Evolutionary conservation across 257 asterid genomes (phyloP), one percentile per base, ranked within the genome.

Genomic region (Handroanthus guayacan): DNA sequence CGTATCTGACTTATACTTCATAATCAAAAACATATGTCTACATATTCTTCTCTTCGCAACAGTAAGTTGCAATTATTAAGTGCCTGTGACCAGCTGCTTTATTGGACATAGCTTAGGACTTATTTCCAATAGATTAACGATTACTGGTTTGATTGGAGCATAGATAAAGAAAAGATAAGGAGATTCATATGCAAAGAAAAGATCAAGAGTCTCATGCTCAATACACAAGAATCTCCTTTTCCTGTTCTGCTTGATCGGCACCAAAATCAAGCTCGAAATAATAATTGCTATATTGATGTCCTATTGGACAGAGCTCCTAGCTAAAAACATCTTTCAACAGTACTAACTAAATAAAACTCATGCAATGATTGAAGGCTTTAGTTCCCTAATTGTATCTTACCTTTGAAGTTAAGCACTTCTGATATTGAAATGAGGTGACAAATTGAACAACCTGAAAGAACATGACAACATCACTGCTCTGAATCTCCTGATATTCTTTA

Each of bases 371-470:
- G 39, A 61, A 14, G 36, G 16, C 43, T 79, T 65, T 61, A 65
- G 67, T 67, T 65, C 54, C 13, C 55, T 54, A 12, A 48, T 11
- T 58, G 75, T 72, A 71, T 75, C 68, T 82, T 83, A 94, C 98
- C 99, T 85, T 83, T 51, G 76, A 52, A 72, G 60, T 82, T 75
- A 79, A 70, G 72, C 86, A 82, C 86, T 86, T 95, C 89, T 88
- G 85, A 85, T 88, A 92, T 74, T 92, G 99, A 79, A 91, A 95
- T 64, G 98, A 86, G 67, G 91, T 86, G 78, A 87, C 89, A 85
- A 95, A 95, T 74, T 84, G 90, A 73, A 97, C 96, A 81, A 92
- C 96, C 54, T 87, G 82, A 84, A 95, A 92, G 86, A 92, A 95
- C 58, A 82, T 78, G 67, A 89, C 75, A 55, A 95, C 74, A 80